Evolutionary conservation across 306 rosid species (phyloP).

Genomic region (Leucaena leucocephala): DNA sequence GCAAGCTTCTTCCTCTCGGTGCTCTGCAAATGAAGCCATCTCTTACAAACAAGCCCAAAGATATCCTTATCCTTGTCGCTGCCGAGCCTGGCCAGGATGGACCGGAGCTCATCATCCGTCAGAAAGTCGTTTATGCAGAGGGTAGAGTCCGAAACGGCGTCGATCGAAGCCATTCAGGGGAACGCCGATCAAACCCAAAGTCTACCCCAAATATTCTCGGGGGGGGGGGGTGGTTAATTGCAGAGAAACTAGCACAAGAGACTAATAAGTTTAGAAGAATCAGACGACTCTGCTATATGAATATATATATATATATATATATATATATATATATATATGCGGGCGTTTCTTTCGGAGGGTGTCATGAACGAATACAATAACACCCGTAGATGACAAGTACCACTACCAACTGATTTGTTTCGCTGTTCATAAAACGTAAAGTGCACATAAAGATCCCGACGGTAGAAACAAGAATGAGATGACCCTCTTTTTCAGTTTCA

Average conservation of each 20-base stretch:
- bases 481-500: background rate
- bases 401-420: background rate
- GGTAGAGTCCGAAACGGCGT: conserved; percentile 24
- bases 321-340: background rate
- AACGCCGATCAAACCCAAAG: conserved; percentile 33
- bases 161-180: conserved; percentile 46
- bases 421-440: background rate
- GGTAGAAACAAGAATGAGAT: background rate
- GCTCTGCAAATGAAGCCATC: conserved; percentile 93
- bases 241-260: background rate
- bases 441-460: background rate
- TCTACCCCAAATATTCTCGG: background rate
- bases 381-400: background rate
- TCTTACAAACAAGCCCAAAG: conserved; percentile 85
- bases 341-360: background rate
- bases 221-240: conserved; percentile 36
- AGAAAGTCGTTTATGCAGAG: conserved; percentile 66
- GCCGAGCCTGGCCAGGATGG: conserved; percentile 62
- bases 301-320: background rate
- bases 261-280: background rate
- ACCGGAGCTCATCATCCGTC: conserved; percentile 85
- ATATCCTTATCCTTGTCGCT: conserved; percentile 73
- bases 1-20: conserved; percentile 85
- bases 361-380: background rate
- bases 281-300: background rate